These are phyloP conservation scores for Lentinus tigrinus DNA, from an alignment of 768 basidiomycete genomes.

Conservation along the genomic window DNA sequence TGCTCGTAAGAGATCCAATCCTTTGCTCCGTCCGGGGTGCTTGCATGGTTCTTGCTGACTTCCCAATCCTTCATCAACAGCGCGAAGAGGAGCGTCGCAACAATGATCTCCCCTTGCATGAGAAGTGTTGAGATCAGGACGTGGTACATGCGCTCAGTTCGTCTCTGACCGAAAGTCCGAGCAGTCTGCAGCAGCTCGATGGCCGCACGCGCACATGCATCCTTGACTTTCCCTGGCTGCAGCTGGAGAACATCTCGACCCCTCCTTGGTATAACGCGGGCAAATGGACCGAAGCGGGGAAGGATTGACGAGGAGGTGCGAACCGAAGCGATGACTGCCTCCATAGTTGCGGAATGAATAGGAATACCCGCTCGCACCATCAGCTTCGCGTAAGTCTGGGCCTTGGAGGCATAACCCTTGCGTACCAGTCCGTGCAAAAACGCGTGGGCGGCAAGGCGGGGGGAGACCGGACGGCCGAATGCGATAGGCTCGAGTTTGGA, in stretches of 20 bases:
- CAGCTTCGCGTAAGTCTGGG: slow-evolving; percentile 44
- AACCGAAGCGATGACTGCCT: slow-evolving; percentile 39
- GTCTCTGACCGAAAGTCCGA: slow-evolving; percentile 50
- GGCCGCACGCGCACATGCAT: slow-evolving; percentile 47
- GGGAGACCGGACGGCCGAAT: slow-evolving; percentile 51
- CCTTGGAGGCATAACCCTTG: slow-evolving; percentile 45
- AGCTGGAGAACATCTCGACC: slow-evolving; percentile 28
- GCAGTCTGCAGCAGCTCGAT: slow-evolving; percentile 53
- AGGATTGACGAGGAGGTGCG: slow-evolving; percentile 20
- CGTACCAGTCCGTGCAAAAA: slow-evolving; percentile 67
- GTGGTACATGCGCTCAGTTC: slow-evolving; percentile 60
- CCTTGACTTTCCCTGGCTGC: slow-evolving; percentile 34
- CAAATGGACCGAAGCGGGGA: slow-evolving; percentile 18
- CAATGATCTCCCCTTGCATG: slow-evolving; percentile 75
- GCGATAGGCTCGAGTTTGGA: slow-evolving; percentile 41
- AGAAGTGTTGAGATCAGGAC: slow-evolving; percentile 62
- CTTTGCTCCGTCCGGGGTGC: background rate
- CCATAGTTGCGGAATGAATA: slow-evolving; percentile 49
- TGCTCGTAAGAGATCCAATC: slow-evolving; percentile 2
- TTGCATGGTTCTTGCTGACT: slow-evolving; percentile 18
- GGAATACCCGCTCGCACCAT: slow-evolving; percentile 56
- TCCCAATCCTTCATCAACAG: slow-evolving; percentile 66
- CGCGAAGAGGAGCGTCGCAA: slow-evolving; percentile 71
- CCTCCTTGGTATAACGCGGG: slow-evolving; percentile 17
- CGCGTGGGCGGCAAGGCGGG: slow-evolving; percentile 59